These are phyloP conservation scores for Cadophora gregata DNA, from an alignment of 2,329 filamentous ascomycete genomes.

Conservation along the genomic window DNA sequence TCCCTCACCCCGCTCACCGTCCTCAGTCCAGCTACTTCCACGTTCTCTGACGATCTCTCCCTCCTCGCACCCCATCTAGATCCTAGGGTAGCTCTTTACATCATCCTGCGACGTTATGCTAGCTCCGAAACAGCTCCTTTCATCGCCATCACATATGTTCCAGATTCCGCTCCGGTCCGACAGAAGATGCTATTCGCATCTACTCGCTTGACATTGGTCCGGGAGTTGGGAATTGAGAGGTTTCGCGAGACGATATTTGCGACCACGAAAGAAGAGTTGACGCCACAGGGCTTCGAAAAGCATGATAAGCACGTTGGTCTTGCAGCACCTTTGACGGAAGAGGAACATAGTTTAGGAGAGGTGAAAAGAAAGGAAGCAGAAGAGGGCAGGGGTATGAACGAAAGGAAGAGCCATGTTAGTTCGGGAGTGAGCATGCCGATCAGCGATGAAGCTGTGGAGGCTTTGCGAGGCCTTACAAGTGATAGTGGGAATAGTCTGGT, in stretches of 20 bases:
- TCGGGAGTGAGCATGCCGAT: constrained; percentile 55
- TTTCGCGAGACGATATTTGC: constrained; percentile 79
- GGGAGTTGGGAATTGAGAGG: constrained; percentile 79
- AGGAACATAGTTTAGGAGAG: constrained; percentile 73
- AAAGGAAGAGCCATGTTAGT: constrained; percentile 56
- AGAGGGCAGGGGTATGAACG: constrained; percentile 70
- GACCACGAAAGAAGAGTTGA: constrained; percentile 73
- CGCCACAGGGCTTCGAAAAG: constrained; percentile 69
- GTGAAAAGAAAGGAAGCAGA: constrained; percentile 79
- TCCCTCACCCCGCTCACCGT: constrained; percentile 65
- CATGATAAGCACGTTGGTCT: constrained; percentile 71
- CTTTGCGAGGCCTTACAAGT: constrained; percentile 63
- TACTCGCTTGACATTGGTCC: constrained; percentile 75
- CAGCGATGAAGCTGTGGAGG: constrained; percentile 66
- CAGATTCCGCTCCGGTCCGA: constrained; percentile 77
- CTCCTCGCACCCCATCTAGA: constrained; percentile 68
- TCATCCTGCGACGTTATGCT: constrained; percentile 74
- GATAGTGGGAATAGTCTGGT: constrained; percentile 58
- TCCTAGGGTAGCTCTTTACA: constrained; percentile 72
- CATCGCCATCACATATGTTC: constrained; percentile 78
- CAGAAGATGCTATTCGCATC: constrained; percentile 88
- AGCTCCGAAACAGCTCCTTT: constrained; percentile 55
- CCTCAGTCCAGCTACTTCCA: constrained; percentile 57
- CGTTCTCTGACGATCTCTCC: constrained; percentile 69
- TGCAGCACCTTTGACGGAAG: constrained; percentile 77